Evolutionary conservation across 2,329 filamentous ascomycete genomes (phyloP).

Genomic region (Aspergillus texensis): DNA sequence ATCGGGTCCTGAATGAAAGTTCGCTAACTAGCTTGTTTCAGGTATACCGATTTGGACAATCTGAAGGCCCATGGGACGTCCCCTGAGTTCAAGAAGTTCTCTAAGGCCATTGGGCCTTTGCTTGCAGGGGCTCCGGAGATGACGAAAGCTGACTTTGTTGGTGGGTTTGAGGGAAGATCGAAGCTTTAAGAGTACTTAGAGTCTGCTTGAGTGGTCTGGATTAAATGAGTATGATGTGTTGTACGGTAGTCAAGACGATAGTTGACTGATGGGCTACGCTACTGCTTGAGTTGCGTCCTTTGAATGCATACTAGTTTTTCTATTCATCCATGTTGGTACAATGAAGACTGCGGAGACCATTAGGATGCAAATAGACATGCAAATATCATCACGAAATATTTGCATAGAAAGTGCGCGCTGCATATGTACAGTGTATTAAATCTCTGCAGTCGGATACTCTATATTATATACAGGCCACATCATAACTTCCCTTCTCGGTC

Average conservation of each 20-base stretch:
- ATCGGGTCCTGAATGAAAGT: background rate
- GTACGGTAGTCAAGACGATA: too few species aligned
- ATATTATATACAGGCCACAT: background rate
- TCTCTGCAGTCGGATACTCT: background rate
- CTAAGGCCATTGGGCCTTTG: slow-evolving; percentile 14
- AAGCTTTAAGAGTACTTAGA: slow-evolving; percentile 17
- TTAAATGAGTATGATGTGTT: background rate
- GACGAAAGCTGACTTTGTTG: slow-evolving; percentile 17
- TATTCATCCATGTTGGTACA: background rate
- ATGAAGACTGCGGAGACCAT: background rate
- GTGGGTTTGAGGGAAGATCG: slow-evolving; percentile 21
- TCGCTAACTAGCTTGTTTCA: slow-evolving; percentile 2
- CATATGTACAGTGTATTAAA: background rate
- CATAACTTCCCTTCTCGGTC: slow-evolving; percentile 26
- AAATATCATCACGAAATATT: background rate
- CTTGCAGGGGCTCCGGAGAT: slow-evolving; percentile 21
- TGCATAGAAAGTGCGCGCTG: background rate
- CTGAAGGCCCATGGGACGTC: slow-evolving; percentile 21
- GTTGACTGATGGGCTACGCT: background rate
- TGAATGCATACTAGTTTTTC: background rate
- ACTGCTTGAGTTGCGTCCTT: background rate
- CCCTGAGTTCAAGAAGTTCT: slow-evolving; percentile 20
- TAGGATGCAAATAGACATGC: background rate
- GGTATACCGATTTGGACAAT: slow-evolving; percentile 21
- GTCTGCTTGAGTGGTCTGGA: background rate